phyloP scores from a whole-genome alignment of 345 rosid genomes.

The Reutealis trisperma region DNA sequence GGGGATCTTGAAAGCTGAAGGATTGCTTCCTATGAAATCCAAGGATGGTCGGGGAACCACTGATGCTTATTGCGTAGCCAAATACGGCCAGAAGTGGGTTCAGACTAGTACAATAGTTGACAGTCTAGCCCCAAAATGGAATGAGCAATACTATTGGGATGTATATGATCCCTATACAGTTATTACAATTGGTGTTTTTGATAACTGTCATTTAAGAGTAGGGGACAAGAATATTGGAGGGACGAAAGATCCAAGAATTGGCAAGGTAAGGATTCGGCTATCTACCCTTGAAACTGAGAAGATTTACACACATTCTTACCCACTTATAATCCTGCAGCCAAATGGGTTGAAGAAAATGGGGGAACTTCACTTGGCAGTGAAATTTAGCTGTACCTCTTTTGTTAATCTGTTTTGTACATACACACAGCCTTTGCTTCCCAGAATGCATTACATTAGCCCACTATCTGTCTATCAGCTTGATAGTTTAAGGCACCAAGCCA shows the following conservation, averaged over 20 bases:
- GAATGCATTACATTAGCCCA: constrained; percentile 46
- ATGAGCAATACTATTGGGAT: constrained; percentile 60
- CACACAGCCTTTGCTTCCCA: constrained; percentile 39
- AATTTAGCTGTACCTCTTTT: constrained; percentile 37
- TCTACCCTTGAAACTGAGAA: constrained; percentile 40
- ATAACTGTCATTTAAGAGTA: constrained; percentile 38
- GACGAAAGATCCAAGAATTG: constrained; percentile 38
- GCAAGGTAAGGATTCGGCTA: constrained; percentile 49
- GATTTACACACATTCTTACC: constrained; percentile 48
- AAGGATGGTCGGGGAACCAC: constrained; percentile 41
- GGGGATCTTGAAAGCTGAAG: constrained; percentile 48
- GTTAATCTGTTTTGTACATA: constrained; percentile 40
- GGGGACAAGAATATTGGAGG: constrained; percentile 8
- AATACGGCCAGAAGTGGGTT: constrained; percentile 56
- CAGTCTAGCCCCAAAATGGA: constrained; percentile 46
- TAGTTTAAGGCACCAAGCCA: constrained; percentile 46
- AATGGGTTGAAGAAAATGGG: constrained; percentile 53
- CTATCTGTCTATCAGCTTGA: constrained; percentile 39
- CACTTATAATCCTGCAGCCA: constrained; percentile 39
- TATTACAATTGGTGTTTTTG: constrained; percentile 46
- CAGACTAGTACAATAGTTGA: constrained; percentile 48
- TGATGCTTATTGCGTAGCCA: constrained; percentile 53
- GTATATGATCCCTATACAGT: constrained; percentile 58
- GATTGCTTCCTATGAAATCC: constrained; percentile 51
- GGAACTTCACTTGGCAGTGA: constrained; percentile 46